Conservation (phyloP, 2,329 filamentous ascomycete species). For the Penicillium sp. region DNA sequence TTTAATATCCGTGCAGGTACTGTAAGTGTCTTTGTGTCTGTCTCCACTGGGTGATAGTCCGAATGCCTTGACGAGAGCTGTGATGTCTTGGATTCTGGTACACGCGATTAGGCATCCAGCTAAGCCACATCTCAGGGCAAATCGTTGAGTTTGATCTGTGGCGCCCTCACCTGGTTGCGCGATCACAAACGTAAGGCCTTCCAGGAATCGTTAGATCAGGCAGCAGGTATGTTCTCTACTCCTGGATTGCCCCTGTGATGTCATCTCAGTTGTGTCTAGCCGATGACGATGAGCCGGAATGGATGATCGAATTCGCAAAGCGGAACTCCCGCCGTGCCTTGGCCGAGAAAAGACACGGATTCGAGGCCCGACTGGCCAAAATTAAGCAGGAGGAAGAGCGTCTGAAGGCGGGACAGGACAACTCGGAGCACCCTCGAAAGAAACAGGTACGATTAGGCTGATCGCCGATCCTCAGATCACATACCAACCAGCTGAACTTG, state of each 20-base stretch:
- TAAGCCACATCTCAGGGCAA: slow-evolving; percentile 61
- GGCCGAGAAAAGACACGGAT: slow-evolving; percentile 64
- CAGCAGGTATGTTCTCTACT: slow-evolving; percentile 40
- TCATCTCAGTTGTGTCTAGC: slow-evolving; percentile 27
- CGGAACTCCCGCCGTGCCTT: slow-evolving; percentile 67
- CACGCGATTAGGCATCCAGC: not conserved
- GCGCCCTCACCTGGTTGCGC: slow-evolving; percentile 85
- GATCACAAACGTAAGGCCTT: slow-evolving; percentile 66
- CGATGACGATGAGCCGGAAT: slow-evolving; percentile 73
- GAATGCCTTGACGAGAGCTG: not conserved
- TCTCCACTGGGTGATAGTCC: slow-evolving; percentile 10
- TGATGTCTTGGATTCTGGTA: not conserved
- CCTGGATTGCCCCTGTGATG: not conserved
- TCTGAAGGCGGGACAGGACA: slow-evolving; percentile 52
- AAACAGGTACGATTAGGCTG: slow-evolving; percentile 36
- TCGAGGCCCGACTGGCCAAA: slow-evolving; percentile 68
- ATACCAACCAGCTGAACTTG: not conserved
- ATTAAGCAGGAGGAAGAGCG: slow-evolving; percentile 63
- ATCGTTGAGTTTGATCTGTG: slow-evolving; percentile 87
- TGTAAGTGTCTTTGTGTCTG: slow-evolving; percentile 30
- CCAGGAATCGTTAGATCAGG: slow-evolving; percentile 52
- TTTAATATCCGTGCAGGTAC: slow-evolving; percentile 35
- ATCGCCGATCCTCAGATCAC: not conserved
- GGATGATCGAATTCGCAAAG: slow-evolving; percentile 77
- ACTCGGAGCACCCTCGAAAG: slow-evolving; percentile 49